Evolutionary conservation across 2,329 filamentous ascomycete genomes (phyloP).

Genomic region (Penicillium sp.): DNA sequence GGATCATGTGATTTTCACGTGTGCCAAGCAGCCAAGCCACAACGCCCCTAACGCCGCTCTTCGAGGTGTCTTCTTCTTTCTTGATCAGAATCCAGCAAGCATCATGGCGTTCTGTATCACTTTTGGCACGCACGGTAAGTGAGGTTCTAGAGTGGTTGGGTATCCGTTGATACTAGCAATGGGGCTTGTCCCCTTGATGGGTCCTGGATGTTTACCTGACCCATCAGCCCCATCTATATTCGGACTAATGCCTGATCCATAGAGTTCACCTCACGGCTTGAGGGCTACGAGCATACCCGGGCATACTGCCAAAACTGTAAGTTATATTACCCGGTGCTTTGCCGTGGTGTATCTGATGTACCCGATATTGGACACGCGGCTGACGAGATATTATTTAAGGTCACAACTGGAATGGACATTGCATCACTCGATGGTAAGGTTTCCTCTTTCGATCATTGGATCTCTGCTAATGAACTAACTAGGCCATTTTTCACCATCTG

Average conservation of each 20-base stretch:
- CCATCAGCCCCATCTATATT: conserved; percentile 8
- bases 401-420: conserved; percentile 43
- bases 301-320: conserved; percentile 45
- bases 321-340: no score
- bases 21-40: conserved; percentile 33
- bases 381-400: conserved; percentile 18
- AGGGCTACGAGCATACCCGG: conserved; percentile 44
- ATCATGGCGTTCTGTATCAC: conserved; percentile 42
- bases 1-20: conserved; percentile 21
- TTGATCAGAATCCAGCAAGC: conserved; percentile 4
- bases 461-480: conserved; percentile 7
- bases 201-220: conserved; percentile 10
- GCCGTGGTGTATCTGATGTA: no score
- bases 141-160: not conserved
- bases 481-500: conserved; percentile 45
- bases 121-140: conserved; percentile 40
- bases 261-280: conserved; percentile 43
- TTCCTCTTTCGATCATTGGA: not conserved
- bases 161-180: not conserved
- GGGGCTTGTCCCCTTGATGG: conserved; percentile 8
- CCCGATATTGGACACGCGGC: not conserved
- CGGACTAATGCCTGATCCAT: conserved; percentile 10
- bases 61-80: conserved; percentile 8
- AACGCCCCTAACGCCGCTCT: conserved; percentile 28
- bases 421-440: conserved; percentile 40